Percentiles rank a stretch among this genome's conserved stretches.
These are phyloP conservation scores for Theileria equi DNA, from an alignment of 169 alveolate genomes.

Conservation along the genomic window DNA sequence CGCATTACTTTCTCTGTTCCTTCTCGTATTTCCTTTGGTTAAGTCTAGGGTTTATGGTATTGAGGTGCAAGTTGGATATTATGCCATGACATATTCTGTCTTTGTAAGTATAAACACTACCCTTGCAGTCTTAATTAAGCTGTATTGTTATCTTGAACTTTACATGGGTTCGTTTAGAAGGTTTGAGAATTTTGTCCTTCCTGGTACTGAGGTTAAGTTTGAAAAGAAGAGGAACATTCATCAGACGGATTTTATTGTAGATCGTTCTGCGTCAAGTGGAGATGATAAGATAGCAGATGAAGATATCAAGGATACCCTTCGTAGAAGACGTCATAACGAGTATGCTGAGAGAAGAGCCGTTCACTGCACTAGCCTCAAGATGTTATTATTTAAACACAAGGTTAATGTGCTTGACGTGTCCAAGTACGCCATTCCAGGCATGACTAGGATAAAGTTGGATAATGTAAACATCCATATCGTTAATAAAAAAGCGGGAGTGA, in stretches of 20 bases:
- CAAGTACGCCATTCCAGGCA: background rate
- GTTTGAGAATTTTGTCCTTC: slow-evolving; percentile 4
- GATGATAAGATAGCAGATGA: too few relatives aligned
- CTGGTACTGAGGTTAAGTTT: background rate
- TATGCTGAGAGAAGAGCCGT: too few relatives aligned
- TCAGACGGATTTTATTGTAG: slow-evolving; percentile 12
- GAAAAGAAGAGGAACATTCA: background rate
- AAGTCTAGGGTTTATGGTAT: background rate
- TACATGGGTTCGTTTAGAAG: slow-evolving; percentile 5
- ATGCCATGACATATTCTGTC: background rate
- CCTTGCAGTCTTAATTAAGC: too few relatives aligned
- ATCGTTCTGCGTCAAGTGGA: too few relatives aligned
- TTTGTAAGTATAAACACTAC: background rate
- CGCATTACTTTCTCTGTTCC: background rate
- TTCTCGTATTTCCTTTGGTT: slow-evolving; percentile 8
- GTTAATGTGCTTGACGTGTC: background rate
- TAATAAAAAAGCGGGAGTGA: background rate
- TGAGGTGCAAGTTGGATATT: background rate
- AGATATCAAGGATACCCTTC: too few relatives aligned
- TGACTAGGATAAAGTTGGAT: slow-evolving; percentile 1
- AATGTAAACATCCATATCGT: slow-evolving; percentile 3
- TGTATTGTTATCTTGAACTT: too few relatives aligned
- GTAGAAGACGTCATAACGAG: too few relatives aligned
- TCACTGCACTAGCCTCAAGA: too few relatives aligned
- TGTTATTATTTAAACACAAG: background rate